Conservation (phyloP, 257 asterid genomes). For the Solanum chaucha region DNA sequence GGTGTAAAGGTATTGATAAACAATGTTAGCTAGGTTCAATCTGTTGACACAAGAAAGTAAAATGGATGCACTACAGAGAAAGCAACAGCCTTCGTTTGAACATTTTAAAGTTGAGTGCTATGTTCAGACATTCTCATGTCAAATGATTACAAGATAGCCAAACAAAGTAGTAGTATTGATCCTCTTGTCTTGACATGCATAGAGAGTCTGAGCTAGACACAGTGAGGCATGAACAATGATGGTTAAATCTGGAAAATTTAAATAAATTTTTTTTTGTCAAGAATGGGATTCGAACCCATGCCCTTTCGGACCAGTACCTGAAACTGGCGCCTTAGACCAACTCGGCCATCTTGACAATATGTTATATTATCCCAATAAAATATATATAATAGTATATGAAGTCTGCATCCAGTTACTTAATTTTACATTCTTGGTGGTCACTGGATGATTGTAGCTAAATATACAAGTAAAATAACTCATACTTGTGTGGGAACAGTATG, state of each 20-base stretch:
- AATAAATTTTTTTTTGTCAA: constrained; percentile 8
- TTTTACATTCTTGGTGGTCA: background rate
- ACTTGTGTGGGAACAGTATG: background rate
- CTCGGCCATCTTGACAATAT: constrained; percentile 8
- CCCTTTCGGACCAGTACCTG: constrained; percentile 17
- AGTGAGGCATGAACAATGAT: too few relatives aligned
- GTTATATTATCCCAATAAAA: too few relatives aligned
- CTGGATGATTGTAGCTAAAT: background rate
- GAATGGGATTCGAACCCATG: constrained; percentile 13
- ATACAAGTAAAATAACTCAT: background rate
- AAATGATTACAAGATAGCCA: background rate
- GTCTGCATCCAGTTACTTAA: background rate
- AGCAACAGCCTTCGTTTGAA: background rate
- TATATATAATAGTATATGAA: background rate
- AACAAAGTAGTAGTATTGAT: background rate
- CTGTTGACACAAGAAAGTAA: background rate
- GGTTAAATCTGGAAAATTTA: too few relatives aligned
- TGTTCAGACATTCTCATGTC: background rate
- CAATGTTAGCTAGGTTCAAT: background rate
- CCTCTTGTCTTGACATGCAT: background rate
- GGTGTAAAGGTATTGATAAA: background rate
- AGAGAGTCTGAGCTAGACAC: background rate
- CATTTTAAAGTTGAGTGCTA: background rate
- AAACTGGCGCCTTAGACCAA: constrained; percentile 18
- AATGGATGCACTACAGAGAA: background rate